Evolutionary conservation across 1,139 yeast species (phyloP).

Genomic region (Wickerhamomyces sp.): DNA sequence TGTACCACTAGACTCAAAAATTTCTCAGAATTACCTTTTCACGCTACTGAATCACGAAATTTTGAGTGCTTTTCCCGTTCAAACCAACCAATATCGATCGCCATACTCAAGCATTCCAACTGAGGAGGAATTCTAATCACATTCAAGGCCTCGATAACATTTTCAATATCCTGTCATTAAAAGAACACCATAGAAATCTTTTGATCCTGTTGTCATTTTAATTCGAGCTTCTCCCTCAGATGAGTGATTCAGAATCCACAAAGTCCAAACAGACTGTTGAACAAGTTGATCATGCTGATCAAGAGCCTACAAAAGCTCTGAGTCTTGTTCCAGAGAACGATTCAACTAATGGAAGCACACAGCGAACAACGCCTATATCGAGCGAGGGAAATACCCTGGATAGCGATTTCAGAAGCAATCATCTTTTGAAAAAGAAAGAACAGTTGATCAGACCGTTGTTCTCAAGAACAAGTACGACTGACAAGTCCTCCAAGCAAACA

Average conservation of each 20-base stretch:
- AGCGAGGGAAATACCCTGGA: not conserved
- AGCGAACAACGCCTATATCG: not conserved
- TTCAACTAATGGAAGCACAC: not conserved
- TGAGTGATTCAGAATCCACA: not conserved
- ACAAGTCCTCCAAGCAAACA: conserved; percentile 13
- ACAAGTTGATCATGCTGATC: not conserved
- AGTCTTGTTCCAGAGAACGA: not conserved
- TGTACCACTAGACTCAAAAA: no score
- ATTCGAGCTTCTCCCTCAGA: no score
- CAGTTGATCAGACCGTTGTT: conserved; percentile 21
- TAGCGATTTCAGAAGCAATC: not conserved
- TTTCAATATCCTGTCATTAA: no score
- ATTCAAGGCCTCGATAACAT: no score
- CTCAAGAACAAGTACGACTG: conserved; percentile 22
- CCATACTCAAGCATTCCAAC: no score
- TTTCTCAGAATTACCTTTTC: no score
- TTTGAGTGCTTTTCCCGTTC: no score
- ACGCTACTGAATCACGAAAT: no score
- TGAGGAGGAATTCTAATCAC: no score
- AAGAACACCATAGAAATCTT: no score
- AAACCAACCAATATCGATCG: no score
- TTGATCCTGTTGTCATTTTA: no score
- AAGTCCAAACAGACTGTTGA: not conserved
- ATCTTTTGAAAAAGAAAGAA: conserved; percentile 13
- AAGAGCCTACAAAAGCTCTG: not conserved